Evolutionary conservation across 208 protist genomes (phyloP).

Genomic region (Crithidia thermophila): DNA sequence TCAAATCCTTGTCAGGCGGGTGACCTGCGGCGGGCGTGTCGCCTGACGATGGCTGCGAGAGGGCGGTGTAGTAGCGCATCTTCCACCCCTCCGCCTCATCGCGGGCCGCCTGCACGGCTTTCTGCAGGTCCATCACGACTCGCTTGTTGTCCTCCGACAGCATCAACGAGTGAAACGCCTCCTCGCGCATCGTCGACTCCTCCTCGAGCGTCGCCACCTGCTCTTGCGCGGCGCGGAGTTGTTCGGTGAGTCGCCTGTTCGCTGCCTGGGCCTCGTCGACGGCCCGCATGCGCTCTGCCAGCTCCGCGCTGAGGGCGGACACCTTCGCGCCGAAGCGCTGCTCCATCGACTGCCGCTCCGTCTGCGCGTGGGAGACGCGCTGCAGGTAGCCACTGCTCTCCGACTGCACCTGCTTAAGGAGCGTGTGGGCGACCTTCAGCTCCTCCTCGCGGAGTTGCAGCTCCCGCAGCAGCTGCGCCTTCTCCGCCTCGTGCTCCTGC

Average conservation of each 20-base stretch:
- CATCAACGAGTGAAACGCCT: constrained; percentile 62
- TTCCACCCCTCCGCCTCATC: constrained; percentile 62
- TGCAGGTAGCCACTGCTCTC: constrained; percentile 44
- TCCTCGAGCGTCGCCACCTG: constrained; percentile 52
- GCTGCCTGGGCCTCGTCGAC: constrained; percentile 28
- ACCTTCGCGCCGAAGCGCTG: constrained; percentile 50
- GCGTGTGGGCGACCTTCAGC: constrained; percentile 52
- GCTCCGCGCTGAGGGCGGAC: constrained; percentile 51
- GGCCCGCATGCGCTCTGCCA: constrained; percentile 44
- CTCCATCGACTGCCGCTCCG: constrained; percentile 54
- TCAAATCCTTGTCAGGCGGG: constrained; percentile 16
- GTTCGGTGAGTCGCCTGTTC: constrained; percentile 27
- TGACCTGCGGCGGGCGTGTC: not conserved
- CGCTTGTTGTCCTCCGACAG: constrained; percentile 68
- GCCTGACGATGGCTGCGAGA: not conserved
- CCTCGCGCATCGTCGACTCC: constrained; percentile 66
- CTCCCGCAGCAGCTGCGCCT: constrained; percentile 52
- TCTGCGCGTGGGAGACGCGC: constrained; percentile 43
- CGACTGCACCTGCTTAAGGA: constrained; percentile 64
- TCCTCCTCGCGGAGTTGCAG: constrained; percentile 67
- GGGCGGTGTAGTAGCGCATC: constrained; percentile 34
- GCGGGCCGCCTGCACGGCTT: constrained; percentile 38
- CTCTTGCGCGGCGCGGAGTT: constrained; percentile 29
- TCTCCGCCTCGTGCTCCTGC: constrained; percentile 50
- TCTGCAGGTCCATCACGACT: constrained; percentile 58